phyloP scores from a whole-genome alignment of 1,139 yeast genomes.

The Protomyces inouyei region DNA sequence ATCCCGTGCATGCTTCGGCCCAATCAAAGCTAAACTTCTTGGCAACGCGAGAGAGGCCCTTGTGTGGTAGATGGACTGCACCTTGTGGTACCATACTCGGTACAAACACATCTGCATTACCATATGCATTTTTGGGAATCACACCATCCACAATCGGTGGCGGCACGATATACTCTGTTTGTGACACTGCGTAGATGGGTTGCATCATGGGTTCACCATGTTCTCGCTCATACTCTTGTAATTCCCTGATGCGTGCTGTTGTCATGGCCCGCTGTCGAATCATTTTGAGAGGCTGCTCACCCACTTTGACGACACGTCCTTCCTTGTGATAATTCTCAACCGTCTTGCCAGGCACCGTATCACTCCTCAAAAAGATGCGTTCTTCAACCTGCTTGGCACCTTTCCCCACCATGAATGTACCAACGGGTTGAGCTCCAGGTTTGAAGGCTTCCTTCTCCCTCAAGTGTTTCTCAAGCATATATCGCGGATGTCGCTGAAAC shows the following conservation, averaged over 20 bases:
- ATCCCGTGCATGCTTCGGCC: slow-evolving; percentile 83
- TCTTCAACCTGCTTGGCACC: slow-evolving; percentile 33
- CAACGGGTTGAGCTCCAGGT: slow-evolving; percentile 69
- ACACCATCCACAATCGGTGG: slow-evolving; percentile 61
- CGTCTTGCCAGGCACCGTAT: slow-evolving; percentile 60
- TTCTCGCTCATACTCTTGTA: slow-evolving; percentile 45
- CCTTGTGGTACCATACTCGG: slow-evolving; percentile 79
- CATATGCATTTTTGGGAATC: slow-evolving; percentile 69
- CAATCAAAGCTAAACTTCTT: slow-evolving; percentile 63
- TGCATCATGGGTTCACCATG: slow-evolving; percentile 47
- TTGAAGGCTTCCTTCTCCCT: slow-evolving; percentile 64
- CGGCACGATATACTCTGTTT: slow-evolving; percentile 66
- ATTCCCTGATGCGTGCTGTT: slow-evolving; percentile 36
- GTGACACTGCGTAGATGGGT: slow-evolving; percentile 68
- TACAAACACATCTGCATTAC: slow-evolving; percentile 75
- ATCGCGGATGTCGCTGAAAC: slow-evolving; percentile 79
- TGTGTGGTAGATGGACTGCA: slow-evolving; percentile 51
- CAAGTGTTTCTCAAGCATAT: slow-evolving; percentile 63
- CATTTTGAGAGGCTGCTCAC: slow-evolving; percentile 59
- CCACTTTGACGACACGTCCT: slow-evolving; percentile 67
- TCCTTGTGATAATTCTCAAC: slow-evolving; percentile 82
- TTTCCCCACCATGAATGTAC: slow-evolving; percentile 46
- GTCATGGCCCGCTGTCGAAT: slow-evolving; percentile 36
- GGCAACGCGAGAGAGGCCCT: slow-evolving; percentile 53
- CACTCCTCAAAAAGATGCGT: slow-evolving; percentile 59